Evolutionary conservation across 169 alveolate species (phyloP).

Genomic region (Theileria equi): DNA sequence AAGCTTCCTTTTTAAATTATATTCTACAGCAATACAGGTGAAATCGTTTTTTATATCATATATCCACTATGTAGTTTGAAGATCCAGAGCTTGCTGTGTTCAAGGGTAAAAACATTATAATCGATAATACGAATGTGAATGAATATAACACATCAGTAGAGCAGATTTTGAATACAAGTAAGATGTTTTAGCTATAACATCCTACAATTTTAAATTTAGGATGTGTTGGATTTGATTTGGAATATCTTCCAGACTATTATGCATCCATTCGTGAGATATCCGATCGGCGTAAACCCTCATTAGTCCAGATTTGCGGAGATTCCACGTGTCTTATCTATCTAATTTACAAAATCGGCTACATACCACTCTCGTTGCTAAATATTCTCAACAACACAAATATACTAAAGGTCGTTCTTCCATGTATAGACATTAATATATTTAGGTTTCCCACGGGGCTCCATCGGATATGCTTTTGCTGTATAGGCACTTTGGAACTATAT

Average conservation of each 20-base stretch:
- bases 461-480: constrained; percentile 58
- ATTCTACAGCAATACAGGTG: too few species aligned
- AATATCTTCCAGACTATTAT: constrained; percentile 58
- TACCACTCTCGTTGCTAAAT: constrained; percentile 30
- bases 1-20: too few species aligned
- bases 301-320: constrained; percentile 48
- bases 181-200: not conserved
- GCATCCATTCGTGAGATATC: not conserved
- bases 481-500: constrained; percentile 40
- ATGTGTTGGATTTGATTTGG: constrained; percentile 54
- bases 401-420: constrained; percentile 31
- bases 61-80: not conserved
- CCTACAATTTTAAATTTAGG: not conserved
- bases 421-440: not conserved
- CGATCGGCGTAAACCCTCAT: constrained; percentile 38
- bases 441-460: constrained; percentile 68
- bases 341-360: constrained; percentile 56
- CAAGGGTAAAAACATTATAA: constrained; percentile 37
- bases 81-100: constrained; percentile 9
- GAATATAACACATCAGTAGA: constrained; percentile 6
- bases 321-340: constrained; percentile 53
- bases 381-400: constrained; percentile 19
- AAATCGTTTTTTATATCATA: not conserved
- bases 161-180: constrained; percentile 19
- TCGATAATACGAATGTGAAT: constrained; percentile 25